These are phyloP conservation scores for Graphium sp. DNA, from an alignment of 2,329 filamentous ascomycete genomes.

Conservation along the genomic window DNA sequence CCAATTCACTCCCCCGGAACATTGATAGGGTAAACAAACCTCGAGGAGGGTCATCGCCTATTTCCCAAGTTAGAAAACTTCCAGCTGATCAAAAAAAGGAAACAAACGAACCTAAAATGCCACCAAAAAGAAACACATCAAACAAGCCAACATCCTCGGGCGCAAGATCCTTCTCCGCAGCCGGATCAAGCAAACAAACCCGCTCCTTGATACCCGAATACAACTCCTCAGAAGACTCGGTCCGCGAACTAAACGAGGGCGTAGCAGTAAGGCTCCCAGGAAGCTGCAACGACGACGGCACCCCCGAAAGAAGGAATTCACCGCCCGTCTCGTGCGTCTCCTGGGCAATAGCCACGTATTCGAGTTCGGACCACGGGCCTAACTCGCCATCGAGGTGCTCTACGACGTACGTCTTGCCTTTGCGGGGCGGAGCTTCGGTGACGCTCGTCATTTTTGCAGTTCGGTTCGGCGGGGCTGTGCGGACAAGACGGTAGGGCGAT, in stretches of 20 bases:
- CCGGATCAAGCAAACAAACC: conserved; percentile 81
- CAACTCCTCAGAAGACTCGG: conserved; percentile 65
- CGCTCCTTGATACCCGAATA: conserved; percentile 53
- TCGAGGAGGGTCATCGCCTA: conserved; percentile 85
- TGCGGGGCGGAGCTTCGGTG: neutral
- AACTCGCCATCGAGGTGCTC: conserved; percentile 94
- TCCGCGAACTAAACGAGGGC: conserved; percentile 54
- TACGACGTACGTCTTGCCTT: conserved; percentile 59
- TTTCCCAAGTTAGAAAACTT: conserved; percentile 4
- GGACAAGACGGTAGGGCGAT: too few species aligned
- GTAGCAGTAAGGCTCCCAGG: conserved; percentile 35
- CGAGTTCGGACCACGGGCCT: conserved; percentile 82
- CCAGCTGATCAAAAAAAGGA: neutral
- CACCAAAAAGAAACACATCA: conserved; percentile 87
- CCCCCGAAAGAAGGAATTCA: conserved; percentile 67
- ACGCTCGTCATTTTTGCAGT: too few species aligned
- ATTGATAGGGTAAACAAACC: conserved; percentile 32
- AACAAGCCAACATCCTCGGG: conserved; percentile 73
- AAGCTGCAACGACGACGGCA: conserved; percentile 53
- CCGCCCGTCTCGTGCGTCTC: conserved; percentile 55
- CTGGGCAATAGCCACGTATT: conserved; percentile 74
- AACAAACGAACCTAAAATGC: conserved; percentile 60
- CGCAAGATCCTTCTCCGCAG: conserved; percentile 62
- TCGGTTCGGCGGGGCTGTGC: too few species aligned
- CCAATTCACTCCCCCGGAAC: too few species aligned